A percentile compares a stretch with the other conserved stretches of the same genome.
phyloP scores from a whole-genome alignment of 306 rosid species.

The Prunus padus region DNA sequence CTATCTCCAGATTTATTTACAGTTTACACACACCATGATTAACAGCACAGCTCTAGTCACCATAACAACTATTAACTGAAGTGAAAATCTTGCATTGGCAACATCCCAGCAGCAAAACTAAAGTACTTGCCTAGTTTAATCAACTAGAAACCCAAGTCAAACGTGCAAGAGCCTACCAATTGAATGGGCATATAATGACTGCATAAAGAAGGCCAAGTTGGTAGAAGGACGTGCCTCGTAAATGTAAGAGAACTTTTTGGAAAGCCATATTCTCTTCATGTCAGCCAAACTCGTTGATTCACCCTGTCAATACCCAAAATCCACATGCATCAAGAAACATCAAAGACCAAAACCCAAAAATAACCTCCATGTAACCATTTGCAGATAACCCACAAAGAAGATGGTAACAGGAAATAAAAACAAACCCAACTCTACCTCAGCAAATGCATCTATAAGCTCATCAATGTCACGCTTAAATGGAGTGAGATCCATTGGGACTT shows the following conservation, averaged over 20 bases:
- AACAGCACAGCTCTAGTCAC: neutral
- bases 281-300: slow-evolving; percentile 57
- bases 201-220: slow-evolving; percentile 85
- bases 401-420: slow-evolving; percentile 13
- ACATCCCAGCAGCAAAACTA: neutral
- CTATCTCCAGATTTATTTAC: neutral
- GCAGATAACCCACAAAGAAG: neutral
- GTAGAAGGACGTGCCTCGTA: slow-evolving; percentile 67
- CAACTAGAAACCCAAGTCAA: slow-evolving; percentile 1
- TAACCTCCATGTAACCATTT: neutral
- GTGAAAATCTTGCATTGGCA: neutral
- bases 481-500: slow-evolving; percentile 39
- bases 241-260: slow-evolving; percentile 75
- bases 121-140: neutral
- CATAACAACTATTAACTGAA: neutral
- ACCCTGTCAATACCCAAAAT: slow-evolving; percentile 37
- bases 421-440: slow-evolving; percentile 38
- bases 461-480: slow-evolving; percentile 68
- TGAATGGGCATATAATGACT: slow-evolving; percentile 71
- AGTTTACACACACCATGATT: neutral
- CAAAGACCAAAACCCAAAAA: neutral
- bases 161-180: slow-evolving; percentile 48
- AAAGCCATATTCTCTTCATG: slow-evolving; percentile 79
- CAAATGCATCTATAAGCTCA: slow-evolving; percentile 61
- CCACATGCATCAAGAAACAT: neutral